A percentile compares a stretch with the other conserved stretches of the same genome.
Conservation (phyloP, 1,284 basidiomycete species). For the Microbotryomycetes sp. region DNA sequence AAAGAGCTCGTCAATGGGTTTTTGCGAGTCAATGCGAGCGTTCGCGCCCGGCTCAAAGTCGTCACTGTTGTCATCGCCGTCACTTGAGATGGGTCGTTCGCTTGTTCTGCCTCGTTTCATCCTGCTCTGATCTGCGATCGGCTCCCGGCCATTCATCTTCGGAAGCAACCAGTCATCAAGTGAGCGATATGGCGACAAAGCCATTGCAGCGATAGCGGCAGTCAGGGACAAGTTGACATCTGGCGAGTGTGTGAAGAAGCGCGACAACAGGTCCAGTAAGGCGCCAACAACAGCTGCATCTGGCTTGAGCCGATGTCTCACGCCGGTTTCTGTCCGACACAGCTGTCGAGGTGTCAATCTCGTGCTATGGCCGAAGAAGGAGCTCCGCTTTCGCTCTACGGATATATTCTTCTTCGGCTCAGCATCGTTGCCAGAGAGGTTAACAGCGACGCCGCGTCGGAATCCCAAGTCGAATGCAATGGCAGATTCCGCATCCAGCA, state of each 20-base stretch:
- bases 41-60: no score
- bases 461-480: constrained; percentile 44
- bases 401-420: neutral
- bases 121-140: neutral
- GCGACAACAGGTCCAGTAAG: constrained; percentile 60
- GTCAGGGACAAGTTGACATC: constrained; percentile 84
- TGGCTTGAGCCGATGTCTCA: constrained; percentile 16
- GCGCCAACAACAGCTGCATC: constrained; percentile 34
- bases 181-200: constrained; percentile 73
- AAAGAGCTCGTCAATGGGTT: constrained; percentile 15
- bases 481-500: constrained; percentile 64
- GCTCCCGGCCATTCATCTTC: constrained; percentile 27
- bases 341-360: neutral
- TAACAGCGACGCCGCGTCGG: constrained; percentile 15
- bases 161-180: constrained; percentile 70
- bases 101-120: neutral
- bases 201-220: constrained; percentile 67
- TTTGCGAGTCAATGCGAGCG: no score
- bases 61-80: constrained; percentile 24
- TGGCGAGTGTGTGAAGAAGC: constrained; percentile 76
- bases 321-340: neutral
- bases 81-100: constrained; percentile 6
- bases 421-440: neutral
- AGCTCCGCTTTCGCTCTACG: neutral
- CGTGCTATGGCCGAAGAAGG: neutral